Percentiles rank a stretch among this genome's conserved stretches.
Conservation (phyloP, 1,284 basidiomycete genomes). For the Meira miltonrushii region DNA sequence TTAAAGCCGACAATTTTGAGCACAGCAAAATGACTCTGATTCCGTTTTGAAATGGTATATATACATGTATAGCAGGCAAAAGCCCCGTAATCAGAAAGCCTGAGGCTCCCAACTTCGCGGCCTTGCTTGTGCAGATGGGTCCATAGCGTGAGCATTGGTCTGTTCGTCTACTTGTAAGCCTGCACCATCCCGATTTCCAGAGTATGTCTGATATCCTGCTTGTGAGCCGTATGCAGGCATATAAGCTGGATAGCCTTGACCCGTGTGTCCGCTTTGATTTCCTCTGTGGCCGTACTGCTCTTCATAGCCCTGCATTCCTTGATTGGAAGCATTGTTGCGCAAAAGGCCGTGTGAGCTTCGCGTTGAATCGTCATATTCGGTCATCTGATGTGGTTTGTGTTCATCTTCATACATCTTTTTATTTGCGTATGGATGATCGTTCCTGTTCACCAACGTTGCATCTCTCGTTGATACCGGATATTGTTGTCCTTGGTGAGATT, state of each 20-base stretch:
- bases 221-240: not conserved
- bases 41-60: too few relatives aligned
- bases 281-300: too few relatives aligned
- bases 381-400: not conserved
- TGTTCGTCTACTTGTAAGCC: not conserved
- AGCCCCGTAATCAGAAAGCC: conserved; percentile 11
- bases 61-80: too few relatives aligned
- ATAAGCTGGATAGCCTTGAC: not conserved
- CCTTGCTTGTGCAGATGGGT: not conserved
- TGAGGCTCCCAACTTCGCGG: conserved; percentile 14
- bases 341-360: too few relatives aligned
- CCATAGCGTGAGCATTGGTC: not conserved
- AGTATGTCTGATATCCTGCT: not conserved
- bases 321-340: too few relatives aligned
- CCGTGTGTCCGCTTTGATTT: too few relatives aligned
- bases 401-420: conserved; percentile 15
- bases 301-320: too few relatives aligned
- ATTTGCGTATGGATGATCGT: conserved; percentile 13
- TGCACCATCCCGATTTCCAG: not conserved
- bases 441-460: not conserved
- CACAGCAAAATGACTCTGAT: too few relatives aligned
- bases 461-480: not conserved
- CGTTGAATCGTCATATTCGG: too few relatives aligned
- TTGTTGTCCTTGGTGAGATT: not conserved
- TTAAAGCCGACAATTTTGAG: too few relatives aligned